These are phyloP conservation scores for Drosera capensis DNA, from an alignment of 148 eudicot genomes.

Conservation along the genomic window DNA sequence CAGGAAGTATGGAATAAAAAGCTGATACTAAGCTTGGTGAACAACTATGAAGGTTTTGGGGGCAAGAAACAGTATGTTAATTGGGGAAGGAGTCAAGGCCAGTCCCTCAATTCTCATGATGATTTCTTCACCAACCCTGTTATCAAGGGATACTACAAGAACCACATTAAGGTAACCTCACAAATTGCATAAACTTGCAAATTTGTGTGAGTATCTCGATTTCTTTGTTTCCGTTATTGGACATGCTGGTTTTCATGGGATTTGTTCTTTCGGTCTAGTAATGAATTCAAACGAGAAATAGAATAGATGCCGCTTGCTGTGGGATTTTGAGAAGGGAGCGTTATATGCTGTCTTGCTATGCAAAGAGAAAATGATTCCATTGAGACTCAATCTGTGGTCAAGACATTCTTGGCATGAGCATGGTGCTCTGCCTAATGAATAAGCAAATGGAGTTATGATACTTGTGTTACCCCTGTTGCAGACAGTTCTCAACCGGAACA, in stretches of 20 bases:
- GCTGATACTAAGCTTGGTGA: conserved; percentile 63
- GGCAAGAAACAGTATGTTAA: conserved; percentile 89
- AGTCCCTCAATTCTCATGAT: conserved; percentile 56
- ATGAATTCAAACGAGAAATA: no score
- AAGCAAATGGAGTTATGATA: not conserved
- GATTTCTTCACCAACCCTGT: conserved; percentile 66
- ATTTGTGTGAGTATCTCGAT: not conserved
- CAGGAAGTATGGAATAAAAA: conserved; percentile 78
- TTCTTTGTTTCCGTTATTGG: not conserved
- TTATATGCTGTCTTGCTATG: no score
- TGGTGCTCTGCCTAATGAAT: not conserved
- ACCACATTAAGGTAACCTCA: conserved; percentile 50
- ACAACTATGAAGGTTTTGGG: conserved; percentile 76
- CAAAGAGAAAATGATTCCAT: no score
- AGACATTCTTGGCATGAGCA: not conserved
- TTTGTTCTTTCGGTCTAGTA: no score
- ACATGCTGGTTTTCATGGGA: not conserved
- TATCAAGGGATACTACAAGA: conserved; percentile 71
- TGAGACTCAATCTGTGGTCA: not conserved
- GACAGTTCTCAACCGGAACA: conserved; percentile 67
- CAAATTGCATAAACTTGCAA: not conserved
- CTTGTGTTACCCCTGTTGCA: conserved; percentile 17
- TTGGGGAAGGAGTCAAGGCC: conserved; percentile 84
- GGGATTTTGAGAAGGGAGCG: no score
- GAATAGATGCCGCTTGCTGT: no score